Evolutionary conservation across 2,329 filamentous ascomycete species (phyloP).

Genomic region (Plenodomus biglobosus): DNA sequence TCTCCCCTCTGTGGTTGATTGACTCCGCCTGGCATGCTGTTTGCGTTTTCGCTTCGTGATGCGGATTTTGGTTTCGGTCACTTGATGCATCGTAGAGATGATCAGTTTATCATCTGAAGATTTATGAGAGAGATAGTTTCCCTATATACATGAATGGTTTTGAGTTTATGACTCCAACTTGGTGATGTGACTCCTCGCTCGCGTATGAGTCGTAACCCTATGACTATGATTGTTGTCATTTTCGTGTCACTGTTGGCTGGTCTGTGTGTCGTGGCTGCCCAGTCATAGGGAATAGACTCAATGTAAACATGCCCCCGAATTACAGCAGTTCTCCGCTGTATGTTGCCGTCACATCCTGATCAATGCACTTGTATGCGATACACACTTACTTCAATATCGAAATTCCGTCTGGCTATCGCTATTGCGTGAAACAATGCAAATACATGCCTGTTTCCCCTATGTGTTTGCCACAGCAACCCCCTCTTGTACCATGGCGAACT

Average conservation of each 20-base stretch:
- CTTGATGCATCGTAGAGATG: not conserved
- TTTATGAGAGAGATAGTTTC: not conserved
- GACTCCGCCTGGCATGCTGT: constrained; percentile 37
- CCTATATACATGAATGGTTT: not conserved
- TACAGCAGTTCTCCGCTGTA: too few species aligned
- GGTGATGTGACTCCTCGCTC: not conserved
- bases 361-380: too few species aligned
- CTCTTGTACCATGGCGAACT: too few species aligned
- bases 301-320: too few species aligned
- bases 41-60: not conserved
- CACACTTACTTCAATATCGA: too few species aligned
- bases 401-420: too few species aligned
- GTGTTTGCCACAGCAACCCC: too few species aligned
- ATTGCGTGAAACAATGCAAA: too few species aligned
- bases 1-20: constrained; percentile 41
- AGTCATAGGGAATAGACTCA: not conserved
- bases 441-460: too few species aligned
- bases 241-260: not conserved
- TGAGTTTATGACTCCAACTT: not conserved
- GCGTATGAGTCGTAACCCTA: not conserved
- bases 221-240: not conserved
- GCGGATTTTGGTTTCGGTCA: not conserved
- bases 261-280: not conserved
- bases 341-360: too few species aligned
- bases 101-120: not conserved